These are phyloP conservation scores for Fusarium euwallaceae DNA, from an alignment of 2,329 filamentous ascomycete genomes.

Conservation along the genomic window DNA sequence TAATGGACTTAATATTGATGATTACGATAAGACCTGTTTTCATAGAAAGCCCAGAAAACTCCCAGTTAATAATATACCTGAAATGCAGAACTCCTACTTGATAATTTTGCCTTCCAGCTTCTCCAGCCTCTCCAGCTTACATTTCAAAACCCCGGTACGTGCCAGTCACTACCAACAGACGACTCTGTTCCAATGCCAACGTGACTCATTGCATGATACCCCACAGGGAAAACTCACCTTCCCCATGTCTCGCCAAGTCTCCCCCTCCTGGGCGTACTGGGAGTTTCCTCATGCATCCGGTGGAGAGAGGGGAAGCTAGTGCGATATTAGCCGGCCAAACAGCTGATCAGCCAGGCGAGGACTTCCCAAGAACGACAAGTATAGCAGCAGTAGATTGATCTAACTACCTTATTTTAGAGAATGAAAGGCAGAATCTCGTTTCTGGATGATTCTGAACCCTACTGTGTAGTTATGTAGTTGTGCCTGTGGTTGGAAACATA, in stretches of 20 bases:
- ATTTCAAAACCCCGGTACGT: background rate
- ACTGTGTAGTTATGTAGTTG: background rate
- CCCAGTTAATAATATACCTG: fast-evolving
- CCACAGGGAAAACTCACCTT: background rate
- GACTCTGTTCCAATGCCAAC: background rate
- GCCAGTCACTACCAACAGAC: background rate
- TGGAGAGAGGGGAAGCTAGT: background rate
- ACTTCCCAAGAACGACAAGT: background rate
- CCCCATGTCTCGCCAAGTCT: no score
- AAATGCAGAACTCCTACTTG: background rate
- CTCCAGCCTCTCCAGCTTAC: background rate
- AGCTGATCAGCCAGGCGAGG: background rate
- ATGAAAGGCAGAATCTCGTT: background rate
- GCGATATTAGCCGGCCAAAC: background rate
- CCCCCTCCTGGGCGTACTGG: no score
- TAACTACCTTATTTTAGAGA: no score
- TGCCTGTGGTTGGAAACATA: background rate
- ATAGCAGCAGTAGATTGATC: no score
- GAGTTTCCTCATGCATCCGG: background rate
- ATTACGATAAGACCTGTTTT: background rate
- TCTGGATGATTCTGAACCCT: background rate
- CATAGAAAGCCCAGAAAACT: background rate
- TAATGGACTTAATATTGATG: background rate
- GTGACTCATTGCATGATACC: background rate
- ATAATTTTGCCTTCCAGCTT: background rate